Evolutionary conservation across 2,329 filamentous ascomycete genomes (phyloP), one percentile per base, ranked within the genome.

Genomic region (Pseudogymnoascus sp.): DNA sequence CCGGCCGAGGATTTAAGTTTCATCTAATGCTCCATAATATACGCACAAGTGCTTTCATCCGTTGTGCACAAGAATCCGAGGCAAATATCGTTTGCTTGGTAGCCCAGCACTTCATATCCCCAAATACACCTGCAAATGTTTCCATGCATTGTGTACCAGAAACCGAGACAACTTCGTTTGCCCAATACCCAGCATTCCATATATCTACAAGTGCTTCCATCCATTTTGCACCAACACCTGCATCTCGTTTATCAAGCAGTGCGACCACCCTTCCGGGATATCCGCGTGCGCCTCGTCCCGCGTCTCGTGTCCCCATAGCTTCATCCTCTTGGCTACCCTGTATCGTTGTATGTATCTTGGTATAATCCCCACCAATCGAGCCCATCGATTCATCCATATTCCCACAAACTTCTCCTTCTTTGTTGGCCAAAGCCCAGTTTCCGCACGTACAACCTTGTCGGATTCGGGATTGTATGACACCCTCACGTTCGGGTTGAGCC

Each of bases 401-500:
- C 85, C 86, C 5, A 71, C 67, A 23, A 86, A 70, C 45, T 83
- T 79, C 55, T 80, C 73, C 60, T 74, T 70, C 31, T 66, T 63
- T 8, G 64, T 59, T 2, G 68, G 65, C 69, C 69, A 71, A 19
- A 23, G 21, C 37, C 70, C 69, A 4, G 65, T 65, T 52, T 61
- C 21, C 0, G 75, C 73, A 58, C 82, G 78, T 3, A 83, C 79
- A 14, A 74, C 72, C 10, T 76, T 72, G 69, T 86, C 87, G 1
- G 83, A 83, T 0, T 72, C 64, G 2, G 73, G 71, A 65, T 78
- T 83, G 70, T 90, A 91, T 2, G 80, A 86, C 4, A 91, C 88
- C 7, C 86, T 78, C 10, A 91, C 87, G 11, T 80, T 80, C 1
- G 88, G 86, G 71, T 91, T 91, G 39, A 91, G 70, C 72, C 79